Percentiles rank a stretch among this genome's conserved stretches.
phyloP scores from a whole-genome alignment of 2,329 filamentous ascomycete genomes.

The Diaporthe helianthi region DNA sequence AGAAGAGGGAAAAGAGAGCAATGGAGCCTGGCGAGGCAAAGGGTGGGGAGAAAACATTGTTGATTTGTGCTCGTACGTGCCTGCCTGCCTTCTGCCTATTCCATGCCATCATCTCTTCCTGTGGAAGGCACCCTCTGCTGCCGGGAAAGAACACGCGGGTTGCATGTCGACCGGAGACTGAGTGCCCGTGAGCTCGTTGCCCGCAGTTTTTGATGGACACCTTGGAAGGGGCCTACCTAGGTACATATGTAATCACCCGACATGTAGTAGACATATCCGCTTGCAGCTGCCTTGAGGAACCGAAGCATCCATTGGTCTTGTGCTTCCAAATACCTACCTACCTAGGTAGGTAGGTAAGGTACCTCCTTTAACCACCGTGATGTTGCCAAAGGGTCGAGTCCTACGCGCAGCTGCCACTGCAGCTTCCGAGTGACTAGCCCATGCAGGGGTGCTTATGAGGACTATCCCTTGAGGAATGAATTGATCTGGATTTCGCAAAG shows the following conservation, averaged over 20 bases:
- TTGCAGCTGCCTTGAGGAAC: neutral
- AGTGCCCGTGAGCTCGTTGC: neutral
- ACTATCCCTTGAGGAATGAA: neutral
- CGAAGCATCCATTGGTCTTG: neutral
- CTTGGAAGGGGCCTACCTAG: neutral
- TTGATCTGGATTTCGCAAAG: neutral
- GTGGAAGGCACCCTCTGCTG: constrained; percentile 3
- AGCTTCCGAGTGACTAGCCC: neutral
- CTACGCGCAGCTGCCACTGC: neutral
- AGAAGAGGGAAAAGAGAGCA: neutral
- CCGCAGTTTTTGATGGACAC: neutral
- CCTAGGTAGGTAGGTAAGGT: no score
- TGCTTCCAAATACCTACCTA: neutral
- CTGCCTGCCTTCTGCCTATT: constrained; percentile 2
- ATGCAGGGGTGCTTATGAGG: neutral
- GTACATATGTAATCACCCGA: no score
- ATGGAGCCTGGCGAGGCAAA: neutral
- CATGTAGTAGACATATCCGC: neutral
- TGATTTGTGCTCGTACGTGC: constrained; percentile 6
- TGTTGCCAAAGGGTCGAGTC: neutral
- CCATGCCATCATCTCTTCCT: neutral
- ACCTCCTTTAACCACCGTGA: neutral
- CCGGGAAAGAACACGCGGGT: neutral
- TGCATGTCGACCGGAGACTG: neutral
- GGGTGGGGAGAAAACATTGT: constrained; percentile 12